Evolutionary conservation across 345 rosid genomes (phyloP).

Genomic region (Arabis hirsuta): DNA sequence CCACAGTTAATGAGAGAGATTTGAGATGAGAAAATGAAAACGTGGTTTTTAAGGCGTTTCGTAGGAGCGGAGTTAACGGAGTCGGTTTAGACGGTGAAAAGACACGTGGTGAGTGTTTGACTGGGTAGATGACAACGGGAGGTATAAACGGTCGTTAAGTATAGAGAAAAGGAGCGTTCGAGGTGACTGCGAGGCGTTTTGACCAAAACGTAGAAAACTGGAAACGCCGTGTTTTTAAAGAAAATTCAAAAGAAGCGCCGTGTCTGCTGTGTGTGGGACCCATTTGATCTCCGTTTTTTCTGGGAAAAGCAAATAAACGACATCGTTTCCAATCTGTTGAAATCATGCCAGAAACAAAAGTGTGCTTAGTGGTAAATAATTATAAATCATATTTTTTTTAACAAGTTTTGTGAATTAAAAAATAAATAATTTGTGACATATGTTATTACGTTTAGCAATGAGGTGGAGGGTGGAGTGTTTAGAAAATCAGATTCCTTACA

Average conservation of each 20-base stretch:
- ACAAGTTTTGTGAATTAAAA: neutral
- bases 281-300: constrained; percentile 41
- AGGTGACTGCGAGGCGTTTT: constrained; percentile 18
- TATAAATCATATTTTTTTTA: neutral
- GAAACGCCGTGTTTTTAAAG: constrained; percentile 26
- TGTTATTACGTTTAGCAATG: constrained; percentile 21
- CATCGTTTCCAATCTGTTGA: constrained; percentile 18
- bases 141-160: constrained; percentile 32
- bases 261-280: constrained; percentile 38
- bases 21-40: constrained; percentile 29
- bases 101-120: constrained; percentile 40
- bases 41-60: constrained; percentile 31
- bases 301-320: constrained; percentile 24
- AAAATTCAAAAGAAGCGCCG: constrained; percentile 45
- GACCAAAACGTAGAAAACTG: constrained; percentile 26
- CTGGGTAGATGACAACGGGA: constrained; percentile 34
- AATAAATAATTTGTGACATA: constrained; percentile 16
- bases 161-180: constrained; percentile 28
- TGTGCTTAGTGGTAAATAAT: constrained; percentile 28
- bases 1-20: constrained; percentile 8
- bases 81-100: constrained; percentile 32
- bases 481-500: constrained; percentile 17
- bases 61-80: constrained; percentile 34
- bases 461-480: constrained; percentile 28
- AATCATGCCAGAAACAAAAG: constrained; percentile 27